Base-by-base conservation (phyloP, 2,329 filamentous ascomycete genomes). In the Leptoxyphium fumago region DNA sequence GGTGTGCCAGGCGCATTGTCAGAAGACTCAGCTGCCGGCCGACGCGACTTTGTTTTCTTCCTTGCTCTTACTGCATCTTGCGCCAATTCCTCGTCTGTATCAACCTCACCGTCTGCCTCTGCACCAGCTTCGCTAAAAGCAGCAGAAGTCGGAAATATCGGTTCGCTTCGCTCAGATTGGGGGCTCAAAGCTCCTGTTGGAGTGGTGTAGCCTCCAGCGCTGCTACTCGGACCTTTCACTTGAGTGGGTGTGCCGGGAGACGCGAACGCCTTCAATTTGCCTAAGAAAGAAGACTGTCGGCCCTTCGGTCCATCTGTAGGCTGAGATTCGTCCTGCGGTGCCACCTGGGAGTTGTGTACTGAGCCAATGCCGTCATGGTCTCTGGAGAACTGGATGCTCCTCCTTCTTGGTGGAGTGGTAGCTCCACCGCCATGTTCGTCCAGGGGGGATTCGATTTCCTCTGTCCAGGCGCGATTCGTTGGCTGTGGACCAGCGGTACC, bases 101-200 rank as follows among this genome's bases (percentile, higher is more conserved):
- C 85, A 0, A 80, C 84, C 39, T 86, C 94, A 58, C 91, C 85
- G 59, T 94, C 88, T 1, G 81, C 84, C 60, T 91, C 85, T 1
- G 82, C 80, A 55, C 83, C 80, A 11, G 71, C 77, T 60, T 88
- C 84, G 14, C 48, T 43, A 5, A 52, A 46, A 13, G 54, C 55
- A 11, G 49, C 44, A 9, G 55, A 49, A 13, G 55, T 49, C 2
- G 55, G 48, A 38, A 58, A 59, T 21, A 50, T 46, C 7, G 55
- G 55, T 38, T 60, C 58, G 47, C 54, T 57, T 29, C 53, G 52
- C 45, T 60, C 58, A 4, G 55, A 58, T 41, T 55, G 56, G 11
- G 57, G 53, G n/a, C 55, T 58, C 29, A 56, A 43, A 4, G 52
- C 52, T 14, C 47, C 52, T 29, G 49, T 53, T 7, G 53, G 50